These are phyloP conservation scores for Ligustrum vulgare DNA, from an alignment of 257 asterid species.

Conservation along the genomic window DNA sequence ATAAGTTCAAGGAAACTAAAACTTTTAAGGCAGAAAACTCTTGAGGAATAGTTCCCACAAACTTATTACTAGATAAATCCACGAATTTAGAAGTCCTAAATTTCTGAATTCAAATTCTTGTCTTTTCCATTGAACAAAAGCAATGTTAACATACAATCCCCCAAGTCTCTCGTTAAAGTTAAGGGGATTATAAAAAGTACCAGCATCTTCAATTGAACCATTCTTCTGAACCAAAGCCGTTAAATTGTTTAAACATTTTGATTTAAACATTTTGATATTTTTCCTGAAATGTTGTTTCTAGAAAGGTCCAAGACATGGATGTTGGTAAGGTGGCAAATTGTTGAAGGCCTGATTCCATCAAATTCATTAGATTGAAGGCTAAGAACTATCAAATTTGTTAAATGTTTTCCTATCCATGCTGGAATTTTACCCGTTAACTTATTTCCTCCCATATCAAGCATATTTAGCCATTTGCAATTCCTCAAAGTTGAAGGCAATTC, in stretches of 20 bases:
- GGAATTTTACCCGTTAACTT: conserved; percentile 22
- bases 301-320: no score
- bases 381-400: not conserved
- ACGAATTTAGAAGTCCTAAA: conserved; percentile 25
- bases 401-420: conserved; percentile 10
- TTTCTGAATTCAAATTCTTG: conserved; percentile 9
- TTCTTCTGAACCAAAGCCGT: no score
- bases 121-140: conserved; percentile 31
- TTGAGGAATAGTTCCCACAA: conserved; percentile 29
- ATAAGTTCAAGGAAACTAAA: conserved; percentile 30
- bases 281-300: no score
- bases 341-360: no score
- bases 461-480: not conserved
- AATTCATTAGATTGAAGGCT: conserved; percentile 23
- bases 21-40: conserved; percentile 21
- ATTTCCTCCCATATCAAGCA: conserved; percentile 22
- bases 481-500: conserved; percentile 16
- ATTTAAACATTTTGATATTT: no score
- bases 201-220: not conserved
- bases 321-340: no score
- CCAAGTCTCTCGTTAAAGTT: no score
- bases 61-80: conserved; percentile 36
- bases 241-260: no score
- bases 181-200: no score
- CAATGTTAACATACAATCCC: not conserved